These are phyloP conservation scores for Aspergillus sp. DNA, from an alignment of 2,329 filamentous ascomycete genomes.

Conservation along the genomic window DNA sequence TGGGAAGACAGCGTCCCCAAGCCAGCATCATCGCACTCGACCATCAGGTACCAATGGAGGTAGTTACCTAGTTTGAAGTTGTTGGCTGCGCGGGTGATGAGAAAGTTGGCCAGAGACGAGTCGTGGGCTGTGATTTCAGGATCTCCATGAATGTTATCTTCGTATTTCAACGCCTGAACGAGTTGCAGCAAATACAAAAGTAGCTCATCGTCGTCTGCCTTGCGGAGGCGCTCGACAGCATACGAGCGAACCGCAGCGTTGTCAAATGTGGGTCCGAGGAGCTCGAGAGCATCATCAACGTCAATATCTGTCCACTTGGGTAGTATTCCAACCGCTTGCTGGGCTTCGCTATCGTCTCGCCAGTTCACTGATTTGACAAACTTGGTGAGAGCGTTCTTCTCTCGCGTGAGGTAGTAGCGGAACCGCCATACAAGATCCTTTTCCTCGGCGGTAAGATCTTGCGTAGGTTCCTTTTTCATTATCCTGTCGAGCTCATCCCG, in stretches of 20 bases:
- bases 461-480: slow-evolving; percentile 89
- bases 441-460: slow-evolving; percentile 84
- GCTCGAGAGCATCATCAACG: slow-evolving; percentile 91
- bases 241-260: slow-evolving; percentile 88
- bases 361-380: slow-evolving; percentile 98
- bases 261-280: slow-evolving; percentile 90
- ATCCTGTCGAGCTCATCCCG: slow-evolving; percentile 91
- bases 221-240: slow-evolving; percentile 86
- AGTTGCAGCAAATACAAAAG: slow-evolving; percentile 90
- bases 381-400: slow-evolving; percentile 92
- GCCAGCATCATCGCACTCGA: slow-evolving; percentile 86
- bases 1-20: slow-evolving; percentile 75
- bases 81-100: slow-evolving; percentile 83
- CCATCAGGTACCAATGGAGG: slow-evolving; percentile 98
- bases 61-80: slow-evolving; percentile 94
- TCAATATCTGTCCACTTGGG: slow-evolving; percentile 96
- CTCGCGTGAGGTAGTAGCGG: slow-evolving; percentile 87
- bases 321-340: slow-evolving; percentile 86
- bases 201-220: slow-evolving; percentile 90
- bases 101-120: slow-evolving; percentile 85
- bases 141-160: slow-evolving; percentile 69
- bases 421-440: slow-evolving; percentile 98
- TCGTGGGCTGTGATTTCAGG: slow-evolving; percentile 69
- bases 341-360: slow-evolving; percentile 81
- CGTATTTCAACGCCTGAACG: slow-evolving; percentile 94